A percentile compares a stretch with the other conserved stretches of the same genome.
Evolutionary conservation across 2,329 filamentous ascomycete species (phyloP).

Genomic region (Calonectria multiphialidica): DNA sequence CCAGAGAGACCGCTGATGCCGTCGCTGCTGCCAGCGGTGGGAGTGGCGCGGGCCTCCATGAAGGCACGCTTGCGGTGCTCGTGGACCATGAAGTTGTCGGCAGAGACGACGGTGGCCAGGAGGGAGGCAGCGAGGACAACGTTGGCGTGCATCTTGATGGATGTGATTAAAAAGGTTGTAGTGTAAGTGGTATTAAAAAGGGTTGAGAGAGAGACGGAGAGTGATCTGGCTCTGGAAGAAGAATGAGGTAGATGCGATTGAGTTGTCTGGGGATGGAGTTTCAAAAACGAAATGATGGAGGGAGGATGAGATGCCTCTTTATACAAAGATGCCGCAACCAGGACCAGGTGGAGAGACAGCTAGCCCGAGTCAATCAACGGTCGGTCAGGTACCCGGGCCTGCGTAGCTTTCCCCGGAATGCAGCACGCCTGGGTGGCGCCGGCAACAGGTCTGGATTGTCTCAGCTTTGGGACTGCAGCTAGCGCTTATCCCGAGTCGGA

Average conservation of each 20-base stretch:
- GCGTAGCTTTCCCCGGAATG: conserved; percentile 20
- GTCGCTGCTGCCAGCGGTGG: not conserved
- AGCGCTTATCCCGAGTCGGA: conserved; percentile 29
- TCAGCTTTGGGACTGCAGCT: conserved; percentile 1
- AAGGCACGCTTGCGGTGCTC: conserved; percentile 41
- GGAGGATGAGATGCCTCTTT: conserved; percentile 6
- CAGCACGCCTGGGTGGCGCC: not conserved
- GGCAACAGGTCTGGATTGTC: conserved; percentile 3
- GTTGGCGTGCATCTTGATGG: conserved; percentile 45
- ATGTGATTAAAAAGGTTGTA: not conserved
- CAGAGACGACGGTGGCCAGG: conserved; percentile 42
- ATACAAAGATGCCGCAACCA: conserved; percentile 2
- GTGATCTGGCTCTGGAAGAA: not conserved
- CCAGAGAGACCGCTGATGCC: conserved; percentile 29
- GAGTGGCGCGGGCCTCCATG: conserved; percentile 39
- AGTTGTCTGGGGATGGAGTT: not conserved
- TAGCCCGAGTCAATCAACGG: not conserved
- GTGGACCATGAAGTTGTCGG: conserved; percentile 45
- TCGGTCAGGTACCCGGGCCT: not conserved
- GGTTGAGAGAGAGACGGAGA: not conserved
- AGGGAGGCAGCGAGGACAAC: conserved; percentile 42
- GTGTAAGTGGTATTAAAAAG: not conserved
- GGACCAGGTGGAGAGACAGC: not conserved
- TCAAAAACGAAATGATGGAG: too few species aligned
- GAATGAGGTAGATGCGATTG: not conserved